Evolutionary conservation across 495 filamentous ascomycete species (phyloP), one percentile per base, ranked within the genome.

Genomic region (Trichoderma erinaceum): DNA sequence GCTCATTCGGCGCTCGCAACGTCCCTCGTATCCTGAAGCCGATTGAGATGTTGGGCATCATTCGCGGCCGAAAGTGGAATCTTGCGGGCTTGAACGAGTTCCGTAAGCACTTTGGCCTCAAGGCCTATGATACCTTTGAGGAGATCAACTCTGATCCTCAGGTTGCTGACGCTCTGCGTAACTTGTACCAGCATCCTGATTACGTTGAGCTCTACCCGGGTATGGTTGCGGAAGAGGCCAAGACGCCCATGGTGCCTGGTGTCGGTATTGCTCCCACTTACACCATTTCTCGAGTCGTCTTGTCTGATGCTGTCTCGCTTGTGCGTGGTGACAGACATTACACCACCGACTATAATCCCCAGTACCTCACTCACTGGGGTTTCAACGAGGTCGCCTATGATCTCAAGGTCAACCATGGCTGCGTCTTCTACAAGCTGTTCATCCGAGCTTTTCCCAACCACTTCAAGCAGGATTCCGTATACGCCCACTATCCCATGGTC

Each of bases 271-370:
- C 88, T 65, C 89, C 92, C 8, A 89, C 89, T 29, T 97, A 87
- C 78, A 96, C 92, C 16, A 89, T 91, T 64, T 93, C 90, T 2
- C 86, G 91, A 69, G 90, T 90, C 1, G 89, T 97, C 66, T 81
- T 97, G 6, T 93, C 91, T 0, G 93, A 97, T 75, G 93, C 93
- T 2, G 90, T 93, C 10, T 87, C 87, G 46, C 78, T 96, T n/a
- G 92, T 96, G 46, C 85, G 93, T 43, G 90, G 92, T 21, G 93
- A 97, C 75, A 83, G 93, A 7, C 93, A 94, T 78, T 93, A 95
- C 76, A 96, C 93, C 0, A 73, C 75, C 23, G 85, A 87, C 70
- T 93, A 91, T 75, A 90, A 86, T 41, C 85, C 93, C 0, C 86
- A 85, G 43, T 84, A 87, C 67, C 83, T 96, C 18, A 97, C 93